Evolutionary conservation across 345 rosid species (phyloP), one percentile per base, ranked within the genome.

Genomic region (Toxicodendron radicans): DNA sequence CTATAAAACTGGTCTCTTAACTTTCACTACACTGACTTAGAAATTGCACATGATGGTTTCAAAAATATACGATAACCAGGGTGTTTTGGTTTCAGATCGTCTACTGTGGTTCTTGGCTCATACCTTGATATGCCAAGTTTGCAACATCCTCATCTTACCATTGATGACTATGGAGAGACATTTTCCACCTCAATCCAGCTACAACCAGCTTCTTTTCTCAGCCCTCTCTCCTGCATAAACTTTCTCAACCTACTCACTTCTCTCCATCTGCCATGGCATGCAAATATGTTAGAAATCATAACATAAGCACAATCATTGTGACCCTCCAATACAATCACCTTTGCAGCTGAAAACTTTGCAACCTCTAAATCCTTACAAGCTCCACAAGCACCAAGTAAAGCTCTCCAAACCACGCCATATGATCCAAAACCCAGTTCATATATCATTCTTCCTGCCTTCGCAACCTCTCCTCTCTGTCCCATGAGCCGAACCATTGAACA

Each of bases 401-500:
- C 90, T 79, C 80, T 90, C 96, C 98, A 91, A 65, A 84, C 88
- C 30, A 75, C 76, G 21, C 80, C 87, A 70, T 73, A 38, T 3
- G 76, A 71, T 53, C 79, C 83, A 43, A 94, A 87, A 21, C 81
- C 84, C 3, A 89, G 85, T 35, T 80, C 83, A 49, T 83, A 68
- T 30, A 89, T 88, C 81, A 83, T 76, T 76, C 57, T 80, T 73
- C 32, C 71, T 1, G 90, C 94, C 57, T 76, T 72, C 77, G 66
- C 16, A 11, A 76, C 66, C 66, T 89, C 87, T 70, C 95, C 86
- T 64, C 82, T 83, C 66, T 78, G 87, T 27, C 91, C 91, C 88
- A 94, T 70, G 41, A 88, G 76, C 71, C 91, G 85, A 52, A 90
- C 84, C 77, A 92, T 82, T 10, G 94, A 84, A 80, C 94, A 92